A percentile compares a stretch with the other conserved stretches of the same genome.
Evolutionary conservation across 108 stramenopile species (phyloP).

Genomic region (Licmophora abbreviata): DNA sequence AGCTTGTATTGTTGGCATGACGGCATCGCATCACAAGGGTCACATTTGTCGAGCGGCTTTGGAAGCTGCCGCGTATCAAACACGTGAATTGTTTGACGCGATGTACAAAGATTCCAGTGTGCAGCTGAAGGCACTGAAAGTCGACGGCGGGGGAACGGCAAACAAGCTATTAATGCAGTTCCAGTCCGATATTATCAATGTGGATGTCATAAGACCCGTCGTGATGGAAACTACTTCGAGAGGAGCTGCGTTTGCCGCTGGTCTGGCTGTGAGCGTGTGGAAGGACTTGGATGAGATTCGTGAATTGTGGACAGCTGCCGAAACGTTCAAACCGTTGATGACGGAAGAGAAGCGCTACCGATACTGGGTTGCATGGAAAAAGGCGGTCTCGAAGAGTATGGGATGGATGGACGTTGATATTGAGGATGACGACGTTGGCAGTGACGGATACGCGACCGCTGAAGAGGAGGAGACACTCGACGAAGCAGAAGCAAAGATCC

Average conservation of each 20-base stretch:
- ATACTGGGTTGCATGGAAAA: constrained; percentile 80
- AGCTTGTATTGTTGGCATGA: constrained; percentile 91
- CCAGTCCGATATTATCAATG: constrained; percentile 88
- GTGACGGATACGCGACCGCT: neutral
- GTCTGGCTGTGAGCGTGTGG: constrained; percentile 95
- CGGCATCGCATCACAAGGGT: constrained; percentile 77
- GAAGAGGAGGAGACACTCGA: too few species aligned
- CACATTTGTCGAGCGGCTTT: constrained; percentile 93
- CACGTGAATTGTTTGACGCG: constrained; percentile 84
- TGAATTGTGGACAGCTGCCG: constrained; percentile 64
- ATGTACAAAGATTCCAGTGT: constrained; percentile 78
- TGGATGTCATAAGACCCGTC: constrained; percentile 73
- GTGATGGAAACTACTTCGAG: constrained; percentile 91
- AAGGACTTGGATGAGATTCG: constrained; percentile 68
- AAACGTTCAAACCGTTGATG: constrained; percentile 71
- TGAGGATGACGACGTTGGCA: neutral
- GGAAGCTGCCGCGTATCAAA: constrained; percentile 92
- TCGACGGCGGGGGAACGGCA: constrained; percentile 91
- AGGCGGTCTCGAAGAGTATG: constrained; percentile 81
- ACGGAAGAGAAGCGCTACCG: constrained; percentile 33
- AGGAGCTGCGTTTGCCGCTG: constrained; percentile 95
- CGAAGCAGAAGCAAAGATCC: too few species aligned
- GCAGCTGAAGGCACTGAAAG: constrained; percentile 61
- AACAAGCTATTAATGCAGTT: constrained; percentile 95
- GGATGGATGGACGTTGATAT: constrained; percentile 60